These are phyloP conservation scores for Argentina anserina DNA, from an alignment of 306 rosid species.

Conservation along the genomic window DNA sequence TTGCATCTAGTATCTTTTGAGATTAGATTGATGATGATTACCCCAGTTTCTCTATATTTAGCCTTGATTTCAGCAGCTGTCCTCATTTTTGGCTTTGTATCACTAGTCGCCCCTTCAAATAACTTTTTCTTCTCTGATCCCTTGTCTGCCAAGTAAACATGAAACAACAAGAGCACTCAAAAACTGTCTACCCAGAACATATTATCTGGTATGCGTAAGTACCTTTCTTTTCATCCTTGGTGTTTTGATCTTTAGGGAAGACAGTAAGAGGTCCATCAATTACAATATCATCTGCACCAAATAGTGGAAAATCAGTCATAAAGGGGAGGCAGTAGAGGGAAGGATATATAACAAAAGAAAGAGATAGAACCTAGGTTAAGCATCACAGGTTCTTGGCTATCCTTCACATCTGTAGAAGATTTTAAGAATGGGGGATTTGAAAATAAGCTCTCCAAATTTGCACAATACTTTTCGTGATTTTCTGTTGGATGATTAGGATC, in stretches of 20 bases:
- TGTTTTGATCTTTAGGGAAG: slow-evolving; percentile 34
- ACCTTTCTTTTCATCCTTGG: slow-evolving; percentile 55
- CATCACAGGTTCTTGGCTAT: slow-evolving; percentile 37
- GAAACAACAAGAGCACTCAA: slow-evolving; percentile 14
- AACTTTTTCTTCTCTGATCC: slow-evolving; percentile 56
- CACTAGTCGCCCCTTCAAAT: slow-evolving; percentile 45
- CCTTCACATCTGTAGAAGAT: slow-evolving; percentile 36
- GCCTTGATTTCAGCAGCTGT: slow-evolving; percentile 87
- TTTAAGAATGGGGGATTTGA: slow-evolving; percentile 83
- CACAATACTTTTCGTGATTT: slow-evolving; percentile 24
- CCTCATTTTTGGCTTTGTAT: slow-evolving; percentile 52
- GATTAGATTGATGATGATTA: not conserved
- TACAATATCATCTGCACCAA: slow-evolving; percentile 59
- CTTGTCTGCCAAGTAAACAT: slow-evolving; percentile 44
- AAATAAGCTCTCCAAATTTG: slow-evolving; percentile 56
- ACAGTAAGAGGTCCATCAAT: slow-evolving; percentile 49
- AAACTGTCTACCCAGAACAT: slow-evolving; percentile 9
- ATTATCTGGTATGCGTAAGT: slow-evolving; percentile 17
- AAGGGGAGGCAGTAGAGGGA: slow-evolving; percentile 13
- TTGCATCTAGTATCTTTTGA: not conserved
- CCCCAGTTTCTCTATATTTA: slow-evolving; percentile 67
- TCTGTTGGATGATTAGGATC: slow-evolving; percentile 13
- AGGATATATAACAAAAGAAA: slow-evolving; percentile 21
- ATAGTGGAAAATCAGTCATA: slow-evolving; percentile 22
- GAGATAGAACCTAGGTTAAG: slow-evolving; percentile 57